Conservation (phyloP, 1,284 basidiomycete species). For the Microbotryum silenes-acaulis region DNA sequence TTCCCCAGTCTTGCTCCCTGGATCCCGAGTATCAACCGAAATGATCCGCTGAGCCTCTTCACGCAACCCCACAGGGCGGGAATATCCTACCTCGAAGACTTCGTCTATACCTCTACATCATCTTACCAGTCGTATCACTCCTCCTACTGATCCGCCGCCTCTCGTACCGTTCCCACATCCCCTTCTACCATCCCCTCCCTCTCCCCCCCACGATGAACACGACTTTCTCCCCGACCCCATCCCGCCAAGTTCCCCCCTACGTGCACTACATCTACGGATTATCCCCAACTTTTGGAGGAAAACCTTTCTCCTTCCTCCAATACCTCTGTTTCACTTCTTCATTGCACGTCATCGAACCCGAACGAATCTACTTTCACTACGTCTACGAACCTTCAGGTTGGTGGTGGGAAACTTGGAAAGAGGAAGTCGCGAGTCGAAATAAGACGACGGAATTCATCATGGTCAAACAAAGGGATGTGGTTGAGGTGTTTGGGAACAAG, state of each 20-base stretch:
- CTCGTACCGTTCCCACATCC: slow-evolving; percentile 5
- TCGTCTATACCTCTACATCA: too few species aligned
- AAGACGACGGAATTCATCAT: slow-evolving; percentile 12
- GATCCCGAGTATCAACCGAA: too few species aligned
- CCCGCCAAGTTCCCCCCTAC: slow-evolving; percentile 20
- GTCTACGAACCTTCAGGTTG: slow-evolving; percentile 20
- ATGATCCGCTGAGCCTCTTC: too few species aligned
- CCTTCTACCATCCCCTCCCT: slow-evolving; percentile 17
- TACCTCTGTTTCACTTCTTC: slow-evolving; percentile 29
- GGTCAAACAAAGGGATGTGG: slow-evolving; percentile 25
- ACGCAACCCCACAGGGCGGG: too few species aligned
- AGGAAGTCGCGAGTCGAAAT: background rate
- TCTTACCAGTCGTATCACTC: background rate
- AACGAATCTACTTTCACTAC: slow-evolving; percentile 24
- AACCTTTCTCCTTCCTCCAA: slow-evolving; percentile 31
- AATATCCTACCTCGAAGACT: too few species aligned
- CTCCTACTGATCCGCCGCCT: background rate
- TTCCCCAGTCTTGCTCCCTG: too few species aligned
- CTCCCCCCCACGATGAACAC: background rate
- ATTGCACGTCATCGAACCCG: slow-evolving; percentile 14
- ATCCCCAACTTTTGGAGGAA: slow-evolving; percentile 24
- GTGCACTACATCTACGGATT: slow-evolving; percentile 33
- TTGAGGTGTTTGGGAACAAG: slow-evolving; percentile 32
- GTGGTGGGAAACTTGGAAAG: slow-evolving; percentile 20
- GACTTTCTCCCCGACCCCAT: slow-evolving; percentile 5